A percentile compares a stretch with the other conserved stretches of the same genome.
These are phyloP conservation scores for Perkinsus chesapeaki DNA, from an alignment of 169 alveolate genomes.

Conservation along the genomic window DNA sequence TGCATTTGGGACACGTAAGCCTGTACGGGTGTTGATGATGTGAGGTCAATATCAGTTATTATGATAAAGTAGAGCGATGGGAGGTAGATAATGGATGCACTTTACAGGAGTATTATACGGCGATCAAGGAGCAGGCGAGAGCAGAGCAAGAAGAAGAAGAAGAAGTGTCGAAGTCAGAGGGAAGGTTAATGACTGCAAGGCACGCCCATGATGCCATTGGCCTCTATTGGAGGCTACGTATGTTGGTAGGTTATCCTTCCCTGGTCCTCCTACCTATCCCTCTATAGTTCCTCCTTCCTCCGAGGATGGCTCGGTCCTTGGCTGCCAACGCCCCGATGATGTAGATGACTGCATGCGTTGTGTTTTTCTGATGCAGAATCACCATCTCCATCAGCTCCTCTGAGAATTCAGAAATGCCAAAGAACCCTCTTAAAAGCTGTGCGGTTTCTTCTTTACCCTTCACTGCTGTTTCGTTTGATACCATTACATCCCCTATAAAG, in stretches of 20 bases:
- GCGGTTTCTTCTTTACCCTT: no score
- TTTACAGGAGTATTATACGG: background rate
- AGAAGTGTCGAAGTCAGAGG: background rate
- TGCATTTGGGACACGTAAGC: background rate
- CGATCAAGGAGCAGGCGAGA: background rate
- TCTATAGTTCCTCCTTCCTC: background rate
- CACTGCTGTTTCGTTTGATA: no score
- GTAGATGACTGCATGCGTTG: no score
- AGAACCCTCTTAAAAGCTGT: no score
- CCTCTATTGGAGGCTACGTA: background rate
- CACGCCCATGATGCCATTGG: background rate
- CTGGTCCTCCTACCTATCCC: background rate
- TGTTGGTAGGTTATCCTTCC: background rate
- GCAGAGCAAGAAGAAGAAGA: background rate
- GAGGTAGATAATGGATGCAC: background rate
- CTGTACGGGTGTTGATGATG: background rate
- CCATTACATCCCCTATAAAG: no score
- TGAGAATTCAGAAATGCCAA: no score
- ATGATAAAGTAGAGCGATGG: background rate
- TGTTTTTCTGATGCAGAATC: no score
- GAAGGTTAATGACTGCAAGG: background rate
- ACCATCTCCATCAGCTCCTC: no score
- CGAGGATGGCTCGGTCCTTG: background rate
- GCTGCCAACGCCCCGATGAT: background rate
- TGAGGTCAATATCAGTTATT: background rate